phyloP scores from a whole-genome alignment of 257 asterid genomes.

The Vinca minor region DNA sequence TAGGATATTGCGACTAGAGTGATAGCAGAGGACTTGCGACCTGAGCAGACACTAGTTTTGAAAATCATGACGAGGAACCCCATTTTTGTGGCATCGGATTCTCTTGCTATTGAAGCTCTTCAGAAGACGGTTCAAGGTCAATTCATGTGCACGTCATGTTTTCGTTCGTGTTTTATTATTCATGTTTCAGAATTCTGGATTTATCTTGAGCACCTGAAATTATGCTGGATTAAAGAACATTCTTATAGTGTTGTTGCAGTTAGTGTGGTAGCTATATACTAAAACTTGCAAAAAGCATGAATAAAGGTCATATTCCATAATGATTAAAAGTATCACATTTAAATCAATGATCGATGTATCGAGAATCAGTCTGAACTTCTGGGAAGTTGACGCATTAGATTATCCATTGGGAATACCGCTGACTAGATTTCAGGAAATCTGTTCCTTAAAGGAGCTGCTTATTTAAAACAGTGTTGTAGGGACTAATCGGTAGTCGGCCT shows the following conservation, averaged over 20 bases:
- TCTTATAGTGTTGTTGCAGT: neutral
- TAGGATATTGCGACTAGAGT: constrained; percentile 94
- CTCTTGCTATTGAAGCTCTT: constrained; percentile 91
- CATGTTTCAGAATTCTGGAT: constrained; percentile 4
- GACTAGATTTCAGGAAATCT: neutral
- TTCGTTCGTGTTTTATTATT: neutral
- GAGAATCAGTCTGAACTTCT: no score
- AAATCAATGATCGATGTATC: neutral
- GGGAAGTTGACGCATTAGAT: neutral
- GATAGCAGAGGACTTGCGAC: constrained; percentile 87
- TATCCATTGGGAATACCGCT: neutral
- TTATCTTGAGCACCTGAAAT: neutral
- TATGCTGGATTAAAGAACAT: neutral
- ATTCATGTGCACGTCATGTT: constrained; percentile 3
- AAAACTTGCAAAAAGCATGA: neutral
- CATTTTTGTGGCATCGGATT: constrained; percentile 73
- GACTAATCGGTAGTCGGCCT: no score
- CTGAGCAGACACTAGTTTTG: constrained; percentile 70
- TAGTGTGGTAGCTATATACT: neutral
- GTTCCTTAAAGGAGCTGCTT: neutral
- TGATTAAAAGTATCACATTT: neutral
- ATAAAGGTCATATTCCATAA: neutral
- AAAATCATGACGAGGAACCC: constrained; percentile 97
- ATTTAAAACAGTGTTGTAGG: neutral
- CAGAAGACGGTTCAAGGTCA: constrained; percentile 98